Conservation (phyloP, 208 protist genomes). For the Herpetomonas samuelpessoai region DNA sequence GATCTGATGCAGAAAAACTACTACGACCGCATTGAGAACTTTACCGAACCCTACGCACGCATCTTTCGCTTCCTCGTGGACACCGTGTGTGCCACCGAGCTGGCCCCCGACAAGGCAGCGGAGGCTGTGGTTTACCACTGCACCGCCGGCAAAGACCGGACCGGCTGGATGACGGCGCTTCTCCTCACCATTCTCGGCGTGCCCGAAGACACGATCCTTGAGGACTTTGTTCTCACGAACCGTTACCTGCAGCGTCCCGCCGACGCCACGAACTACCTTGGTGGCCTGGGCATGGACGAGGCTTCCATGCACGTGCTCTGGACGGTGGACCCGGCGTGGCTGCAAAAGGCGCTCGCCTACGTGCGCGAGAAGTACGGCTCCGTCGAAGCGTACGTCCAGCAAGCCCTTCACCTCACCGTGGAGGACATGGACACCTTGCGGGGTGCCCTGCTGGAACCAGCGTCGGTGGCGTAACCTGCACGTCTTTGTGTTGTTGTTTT, state of each 20-base stretch:
- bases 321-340: background rate
- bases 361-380: background rate
- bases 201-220: constrained; percentile 21
- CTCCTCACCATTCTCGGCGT: constrained; percentile 33
- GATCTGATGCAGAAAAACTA: constrained; percentile 15
- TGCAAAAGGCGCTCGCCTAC: background rate
- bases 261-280: constrained; percentile 5
- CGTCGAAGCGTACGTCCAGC: background rate
- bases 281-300: constrained; percentile 1
- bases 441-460: background rate
- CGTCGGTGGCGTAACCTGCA: no score
- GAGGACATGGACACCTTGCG: background rate
- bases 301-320: constrained; percentile 21
- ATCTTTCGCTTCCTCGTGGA: constrained; percentile 20
- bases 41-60: constrained; percentile 9
- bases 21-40: constrained; percentile 23
- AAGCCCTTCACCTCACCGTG: background rate
- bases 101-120: background rate
- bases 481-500: no score
- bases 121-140: constrained; percentile 45
- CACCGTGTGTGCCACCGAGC: background rate
- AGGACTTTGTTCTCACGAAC: constrained; percentile 47
- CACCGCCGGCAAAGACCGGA: constrained; percentile 59
- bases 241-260: constrained; percentile 11
- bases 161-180: constrained; percentile 30